phyloP scores from a whole-genome alignment of 2,329 filamentous ascomycete genomes.

The Aschersonia sp. region DNA sequence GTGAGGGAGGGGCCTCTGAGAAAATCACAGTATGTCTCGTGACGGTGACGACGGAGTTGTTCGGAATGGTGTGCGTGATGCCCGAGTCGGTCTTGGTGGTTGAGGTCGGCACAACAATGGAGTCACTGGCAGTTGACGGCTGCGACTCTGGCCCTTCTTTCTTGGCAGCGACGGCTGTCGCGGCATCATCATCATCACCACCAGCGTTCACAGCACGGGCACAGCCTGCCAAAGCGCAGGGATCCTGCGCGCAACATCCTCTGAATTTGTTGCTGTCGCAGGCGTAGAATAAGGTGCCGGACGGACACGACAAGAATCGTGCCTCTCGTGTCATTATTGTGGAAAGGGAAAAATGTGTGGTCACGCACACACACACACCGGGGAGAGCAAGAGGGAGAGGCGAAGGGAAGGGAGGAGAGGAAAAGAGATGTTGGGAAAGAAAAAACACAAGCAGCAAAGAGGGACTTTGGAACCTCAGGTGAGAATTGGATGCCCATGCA shows the following conservation, averaged over 20 bases:
- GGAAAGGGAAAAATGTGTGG: neutral
- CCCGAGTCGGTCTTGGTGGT: slow-evolving; percentile 19
- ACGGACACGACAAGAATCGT: slow-evolving; percentile 10
- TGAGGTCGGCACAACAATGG: no score
- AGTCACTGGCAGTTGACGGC: neutral
- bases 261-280: slow-evolving; percentile 21
- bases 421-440: no score
- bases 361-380: no score
- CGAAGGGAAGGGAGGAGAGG: no score
- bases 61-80: slow-evolving; percentile 20
- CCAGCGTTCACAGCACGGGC: neutral
- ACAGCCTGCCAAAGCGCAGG: slow-evolving; percentile 18
- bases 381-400: no score
- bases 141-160: neutral
- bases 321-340: neutral
- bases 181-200: neutral
- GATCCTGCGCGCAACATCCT: slow-evolving; percentile 30
- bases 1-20: slow-evolving; percentile 11
- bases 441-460: no score
- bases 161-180: no score
- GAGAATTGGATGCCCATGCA: no score
- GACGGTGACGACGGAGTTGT: slow-evolving; percentile 17
- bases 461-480: no score
- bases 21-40: slow-evolving; percentile 19
- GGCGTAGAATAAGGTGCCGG: slow-evolving; percentile 18